phyloP scores from a whole-genome alignment of 768 basidiomycete genomes.

The Phlegmacium glaucopus region DNA sequence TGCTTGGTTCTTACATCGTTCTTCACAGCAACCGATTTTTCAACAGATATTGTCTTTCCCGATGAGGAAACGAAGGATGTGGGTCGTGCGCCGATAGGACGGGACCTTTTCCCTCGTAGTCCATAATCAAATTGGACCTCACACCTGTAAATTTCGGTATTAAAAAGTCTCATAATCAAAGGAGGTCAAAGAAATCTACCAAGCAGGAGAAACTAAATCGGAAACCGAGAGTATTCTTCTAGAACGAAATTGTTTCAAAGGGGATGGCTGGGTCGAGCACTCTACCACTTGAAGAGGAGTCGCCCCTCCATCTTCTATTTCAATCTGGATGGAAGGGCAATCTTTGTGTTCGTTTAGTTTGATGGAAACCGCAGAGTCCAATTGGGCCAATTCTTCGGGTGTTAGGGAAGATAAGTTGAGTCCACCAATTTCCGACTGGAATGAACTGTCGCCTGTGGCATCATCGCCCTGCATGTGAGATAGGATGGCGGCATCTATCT shows the following conservation, averaged over 20 bases:
- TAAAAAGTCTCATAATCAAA: neutral
- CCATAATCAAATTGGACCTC: conserved; percentile 80
- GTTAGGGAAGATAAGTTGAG: conserved; percentile 14
- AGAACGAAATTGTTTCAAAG: conserved; percentile 42
- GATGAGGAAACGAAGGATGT: conserved; percentile 48
- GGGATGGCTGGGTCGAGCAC: conserved; percentile 24
- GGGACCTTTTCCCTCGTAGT: conserved; percentile 53
- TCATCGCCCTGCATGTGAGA: neutral
- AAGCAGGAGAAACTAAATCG: conserved; percentile 57
- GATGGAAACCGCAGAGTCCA: conserved; percentile 5
- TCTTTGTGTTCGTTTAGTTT: neutral
- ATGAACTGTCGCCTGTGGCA: conserved; percentile 1
- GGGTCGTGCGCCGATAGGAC: conserved; percentile 49
- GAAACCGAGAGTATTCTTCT: conserved; percentile 53
- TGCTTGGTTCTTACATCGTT: conserved; percentile 53
- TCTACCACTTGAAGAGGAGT: neutral
- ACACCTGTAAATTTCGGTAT: conserved; percentile 49
- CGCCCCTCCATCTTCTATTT: conserved; percentile 22
- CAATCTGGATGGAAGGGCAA: conserved; percentile 33
- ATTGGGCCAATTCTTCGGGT: conserved; percentile 12
- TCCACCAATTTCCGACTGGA: conserved; percentile 11
- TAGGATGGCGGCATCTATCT: conserved; percentile 40
- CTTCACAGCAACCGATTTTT: conserved; percentile 43
- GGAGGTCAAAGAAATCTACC: conserved; percentile 36
- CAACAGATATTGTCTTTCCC: conserved; percentile 60